These are phyloP conservation scores for Jatropha podagrica DNA, from an alignment of 441 rosid species.

Conservation along the genomic window DNA sequence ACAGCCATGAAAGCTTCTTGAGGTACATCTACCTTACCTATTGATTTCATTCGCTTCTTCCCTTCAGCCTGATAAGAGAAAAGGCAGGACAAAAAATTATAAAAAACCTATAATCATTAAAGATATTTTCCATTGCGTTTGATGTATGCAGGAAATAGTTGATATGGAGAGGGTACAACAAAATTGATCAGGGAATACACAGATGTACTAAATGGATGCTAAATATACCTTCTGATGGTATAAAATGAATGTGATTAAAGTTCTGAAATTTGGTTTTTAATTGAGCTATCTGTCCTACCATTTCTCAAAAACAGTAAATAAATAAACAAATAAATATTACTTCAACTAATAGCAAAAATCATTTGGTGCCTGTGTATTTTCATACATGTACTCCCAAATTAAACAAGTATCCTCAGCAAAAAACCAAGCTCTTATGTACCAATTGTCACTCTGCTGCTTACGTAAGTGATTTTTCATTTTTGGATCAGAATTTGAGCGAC, in stretches of 20 bases:
- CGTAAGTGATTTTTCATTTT: too few relatives aligned
- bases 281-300: too few relatives aligned
- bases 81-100: not conserved
- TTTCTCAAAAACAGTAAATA: too few relatives aligned
- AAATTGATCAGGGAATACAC: not conserved
- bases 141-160: not conserved
- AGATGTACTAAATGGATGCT: not conserved
- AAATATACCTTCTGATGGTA: not conserved
- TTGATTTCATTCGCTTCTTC: slow-evolving; percentile 96
- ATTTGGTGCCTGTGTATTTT: too few relatives aligned
- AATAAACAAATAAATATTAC: too few relatives aligned
- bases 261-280: not conserved
- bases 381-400: too few relatives aligned
- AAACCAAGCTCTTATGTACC: too few relatives aligned
- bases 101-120: not conserved
- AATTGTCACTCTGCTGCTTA: too few relatives aligned
- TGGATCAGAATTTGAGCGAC: too few relatives aligned
- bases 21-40: slow-evolving; percentile 96
- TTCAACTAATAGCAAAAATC: too few relatives aligned
- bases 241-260: not conserved
- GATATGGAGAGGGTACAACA: not conserved
- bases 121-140: not conserved
- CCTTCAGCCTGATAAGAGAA: slow-evolving; percentile 72
- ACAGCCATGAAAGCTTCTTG: slow-evolving; percentile 99
- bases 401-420: too few relatives aligned